Percentiles rank a stretch among this genome's conserved stretches.
Conservation (phyloP, 257 asterid genomes). For the Solanum sparsipilum region DNA sequence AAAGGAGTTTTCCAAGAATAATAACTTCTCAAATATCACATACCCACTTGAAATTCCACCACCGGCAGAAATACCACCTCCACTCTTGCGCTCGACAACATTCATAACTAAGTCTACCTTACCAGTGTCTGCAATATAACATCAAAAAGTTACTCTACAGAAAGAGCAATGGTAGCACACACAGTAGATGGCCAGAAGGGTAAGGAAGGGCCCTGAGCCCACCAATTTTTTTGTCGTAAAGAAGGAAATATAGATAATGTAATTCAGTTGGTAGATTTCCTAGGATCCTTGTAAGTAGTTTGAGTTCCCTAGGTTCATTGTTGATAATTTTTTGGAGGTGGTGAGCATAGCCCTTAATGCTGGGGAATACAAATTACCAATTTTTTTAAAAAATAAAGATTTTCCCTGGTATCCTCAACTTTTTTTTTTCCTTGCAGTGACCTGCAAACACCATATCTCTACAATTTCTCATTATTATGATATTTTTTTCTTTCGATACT, state of each 20-base stretch:
- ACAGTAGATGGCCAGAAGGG: background rate
- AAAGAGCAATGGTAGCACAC: background rate
- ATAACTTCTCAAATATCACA: slow-evolving; percentile 17
- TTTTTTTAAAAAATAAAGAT: background rate
- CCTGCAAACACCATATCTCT: background rate
- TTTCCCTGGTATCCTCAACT: background rate
- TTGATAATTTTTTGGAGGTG: background rate
- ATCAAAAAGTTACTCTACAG: background rate
- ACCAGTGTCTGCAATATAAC: slow-evolving; percentile 48
- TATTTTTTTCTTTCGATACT: background rate
- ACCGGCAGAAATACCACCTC: slow-evolving; percentile 92
- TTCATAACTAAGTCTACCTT: slow-evolving; percentile 92
- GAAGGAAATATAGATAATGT: background rate
- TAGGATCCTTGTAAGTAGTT: background rate
- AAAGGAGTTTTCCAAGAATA: background rate
- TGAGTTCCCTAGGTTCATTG: background rate
- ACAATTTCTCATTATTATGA: background rate
- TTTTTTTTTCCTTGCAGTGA: background rate
- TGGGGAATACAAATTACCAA: background rate
- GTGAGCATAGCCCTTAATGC: background rate
- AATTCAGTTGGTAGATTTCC: background rate
- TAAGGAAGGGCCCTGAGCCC: background rate
- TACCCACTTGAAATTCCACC: slow-evolving; percentile 99
- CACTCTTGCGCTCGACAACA: slow-evolving; percentile 86
- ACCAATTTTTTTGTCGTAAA: background rate